Percentiles rank a stretch among this genome's conserved stretches.
Conservation (phyloP, 1,284 basidiomycete genomes). For the Malassezia vespertilionis region DNA sequence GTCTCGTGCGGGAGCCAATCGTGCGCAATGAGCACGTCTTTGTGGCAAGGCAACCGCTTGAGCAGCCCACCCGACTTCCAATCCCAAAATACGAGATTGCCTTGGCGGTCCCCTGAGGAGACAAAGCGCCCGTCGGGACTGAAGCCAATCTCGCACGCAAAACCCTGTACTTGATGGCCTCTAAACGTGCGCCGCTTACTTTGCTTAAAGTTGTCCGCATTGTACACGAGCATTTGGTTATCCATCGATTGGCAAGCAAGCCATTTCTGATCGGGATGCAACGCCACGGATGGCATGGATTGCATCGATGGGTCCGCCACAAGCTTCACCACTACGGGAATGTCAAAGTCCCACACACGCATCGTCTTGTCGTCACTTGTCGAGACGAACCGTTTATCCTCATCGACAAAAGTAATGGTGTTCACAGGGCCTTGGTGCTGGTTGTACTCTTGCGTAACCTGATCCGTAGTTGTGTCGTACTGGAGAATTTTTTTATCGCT, state of each 20-base stretch:
- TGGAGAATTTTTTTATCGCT: slow-evolving; percentile 98
- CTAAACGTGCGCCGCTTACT: slow-evolving; percentile 96
- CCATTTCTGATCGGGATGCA: slow-evolving; percentile 90
- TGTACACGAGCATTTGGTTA: slow-evolving; percentile 94
- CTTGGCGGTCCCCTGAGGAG: slow-evolving; percentile 84
- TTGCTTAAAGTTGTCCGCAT: slow-evolving; percentile 84
- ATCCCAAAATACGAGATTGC: slow-evolving; percentile 97
- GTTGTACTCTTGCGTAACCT: slow-evolving; percentile 95
- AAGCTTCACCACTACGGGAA: slow-evolving; percentile 97
- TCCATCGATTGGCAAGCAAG: slow-evolving; percentile 94
- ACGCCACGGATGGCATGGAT: slow-evolving; percentile 92
- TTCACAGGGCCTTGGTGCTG: slow-evolving; percentile 97
- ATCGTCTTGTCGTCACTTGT: slow-evolving; percentile 99
- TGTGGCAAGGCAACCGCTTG: slow-evolving; percentile 75
- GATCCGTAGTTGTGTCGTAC: slow-evolving; percentile 86
- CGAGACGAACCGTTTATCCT: slow-evolving; percentile 89
- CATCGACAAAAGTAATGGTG: slow-evolving; percentile 92
- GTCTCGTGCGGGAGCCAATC: slow-evolving; percentile 97
- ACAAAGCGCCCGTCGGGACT: slow-evolving; percentile 96
- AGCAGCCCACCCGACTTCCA: slow-evolving; percentile 92
- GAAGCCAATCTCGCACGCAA: slow-evolving; percentile 90
- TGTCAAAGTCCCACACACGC: slow-evolving; percentile 80
- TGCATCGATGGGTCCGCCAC: slow-evolving; percentile 99
- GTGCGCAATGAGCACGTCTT: slow-evolving; percentile 89
- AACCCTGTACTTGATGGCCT: slow-evolving; percentile 89